Conservation (phyloP, 257 asterid species). For the Solanum arcanum region DNA sequence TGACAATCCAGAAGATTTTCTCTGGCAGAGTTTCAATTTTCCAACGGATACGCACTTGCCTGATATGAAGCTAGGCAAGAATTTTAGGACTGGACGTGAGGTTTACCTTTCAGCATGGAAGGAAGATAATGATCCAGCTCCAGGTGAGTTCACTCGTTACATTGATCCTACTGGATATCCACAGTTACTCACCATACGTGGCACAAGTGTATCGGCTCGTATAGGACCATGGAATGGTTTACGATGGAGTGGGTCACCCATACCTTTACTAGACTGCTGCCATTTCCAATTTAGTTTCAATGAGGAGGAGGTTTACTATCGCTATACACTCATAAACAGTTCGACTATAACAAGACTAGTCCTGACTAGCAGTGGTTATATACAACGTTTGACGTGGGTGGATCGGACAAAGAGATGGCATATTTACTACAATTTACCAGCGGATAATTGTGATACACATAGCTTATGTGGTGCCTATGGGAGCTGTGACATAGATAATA, state of each 20-base stretch:
- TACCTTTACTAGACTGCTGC: background rate
- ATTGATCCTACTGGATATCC: constrained; percentile 19
- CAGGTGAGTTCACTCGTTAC: background rate
- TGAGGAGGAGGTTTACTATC: background rate
- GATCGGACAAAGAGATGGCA: background rate
- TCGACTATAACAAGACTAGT: background rate
- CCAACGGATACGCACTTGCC: background rate
- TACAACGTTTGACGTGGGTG: background rate
- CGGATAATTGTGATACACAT: background rate
- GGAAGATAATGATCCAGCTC: background rate
- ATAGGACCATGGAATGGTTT: constrained; percentile 50
- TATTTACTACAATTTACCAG: background rate
- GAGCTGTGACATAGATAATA: background rate
- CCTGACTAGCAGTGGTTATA: background rate
- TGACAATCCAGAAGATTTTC: background rate
- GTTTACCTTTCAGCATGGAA: background rate
- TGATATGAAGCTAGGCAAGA: background rate
- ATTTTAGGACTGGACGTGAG: background rate
- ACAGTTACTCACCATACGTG: background rate
- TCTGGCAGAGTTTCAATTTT: background rate
- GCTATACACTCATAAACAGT: background rate
- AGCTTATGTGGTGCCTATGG: background rate
- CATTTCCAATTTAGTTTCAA: background rate
- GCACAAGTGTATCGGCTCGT: background rate
- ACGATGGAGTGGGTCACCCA: background rate